Percentiles rank a stretch among this genome's conserved stretches.
Evolutionary conservation across 2,329 filamentous ascomycete genomes (phyloP).

Genomic region (Aspergillus felis): DNA sequence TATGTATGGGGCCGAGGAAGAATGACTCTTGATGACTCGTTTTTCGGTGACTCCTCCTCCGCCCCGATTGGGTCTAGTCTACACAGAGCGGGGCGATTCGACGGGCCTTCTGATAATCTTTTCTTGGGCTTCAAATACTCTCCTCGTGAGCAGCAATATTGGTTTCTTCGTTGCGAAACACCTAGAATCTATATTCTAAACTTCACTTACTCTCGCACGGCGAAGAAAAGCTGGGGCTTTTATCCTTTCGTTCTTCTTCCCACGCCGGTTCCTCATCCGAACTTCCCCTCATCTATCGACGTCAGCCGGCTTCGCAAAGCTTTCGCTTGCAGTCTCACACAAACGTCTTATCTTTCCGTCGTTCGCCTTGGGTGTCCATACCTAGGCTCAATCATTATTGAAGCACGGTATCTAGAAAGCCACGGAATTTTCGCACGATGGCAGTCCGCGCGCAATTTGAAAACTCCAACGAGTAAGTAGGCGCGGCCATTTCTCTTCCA

Average conservation of each 20-base stretch:
- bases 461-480: constrained; percentile 47
- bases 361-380: background rate
- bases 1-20: background rate
- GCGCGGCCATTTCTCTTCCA: background rate
- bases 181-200: background rate
- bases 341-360: background rate
- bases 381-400: background rate
- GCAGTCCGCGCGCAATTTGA: constrained; percentile 49
- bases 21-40: constrained; percentile 9
- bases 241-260: background rate
- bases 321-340: background rate
- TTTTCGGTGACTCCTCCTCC: constrained; percentile 9
- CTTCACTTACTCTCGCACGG: background rate
- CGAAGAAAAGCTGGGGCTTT: background rate
- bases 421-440: constrained; percentile 28
- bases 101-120: constrained; percentile 1
- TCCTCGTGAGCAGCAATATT: background rate
- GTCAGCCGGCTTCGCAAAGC: background rate
- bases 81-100: constrained; percentile 6
- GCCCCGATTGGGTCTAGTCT: constrained; percentile 15
- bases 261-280: background rate
- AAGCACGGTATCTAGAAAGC: background rate
- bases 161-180: background rate
- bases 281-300: background rate
- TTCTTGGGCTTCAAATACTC: background rate